Evolutionary conservation across 352 stramenopile genomes (phyloP), one percentile per base, ranked within the genome.

Genomic region (Sclerospora graminicola): DNA sequence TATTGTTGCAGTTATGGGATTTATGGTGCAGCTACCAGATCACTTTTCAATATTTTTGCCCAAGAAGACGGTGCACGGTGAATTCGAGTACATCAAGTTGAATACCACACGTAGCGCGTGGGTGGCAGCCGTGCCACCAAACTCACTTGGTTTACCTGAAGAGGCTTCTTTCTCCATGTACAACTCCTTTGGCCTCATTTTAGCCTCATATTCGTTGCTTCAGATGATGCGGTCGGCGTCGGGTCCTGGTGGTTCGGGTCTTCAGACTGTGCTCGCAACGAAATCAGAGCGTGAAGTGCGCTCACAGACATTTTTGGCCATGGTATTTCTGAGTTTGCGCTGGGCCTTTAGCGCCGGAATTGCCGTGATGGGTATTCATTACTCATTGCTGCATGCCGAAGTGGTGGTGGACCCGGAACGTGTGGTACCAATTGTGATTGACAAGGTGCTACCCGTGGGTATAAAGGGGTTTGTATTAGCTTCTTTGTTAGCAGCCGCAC

Each of bases 241-340:
- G 3, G 77, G 77, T 1, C 77, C 74, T 4, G 74, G 71, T 39
- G 77, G 74, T 7, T 85, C 71, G 2, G 73, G 74, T 1, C 53
- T 85, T 0, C 74, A 89, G 47, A 76, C 74, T 0, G 77, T 87
- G 24, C 42, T 89, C 4, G 77, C 77, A 11, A 86, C 74, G 46
- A 89, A 89, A 48, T 83, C 74, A 4, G 77, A 89, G 48, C 72
- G 70, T 39, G 77, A 89, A 51, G 77, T 89, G 14, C 67, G 74
- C 2, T 80, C 71, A 8, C 74, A 89, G 38, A 89, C 74, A 1
- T 84, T 87, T 33, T 46, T 86, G 13, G 78, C 74, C 3, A 86
- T 89, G 74, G 7, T 84, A 13, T 59, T 89, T 32, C 40, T 89
- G 21, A 69, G 68, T 32, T 48, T 87, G 30, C 71, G 77, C 9